Conservation (phyloP, 2,329 filamentous ascomycete genomes). For the Leptographium wingfieldii region DNA sequence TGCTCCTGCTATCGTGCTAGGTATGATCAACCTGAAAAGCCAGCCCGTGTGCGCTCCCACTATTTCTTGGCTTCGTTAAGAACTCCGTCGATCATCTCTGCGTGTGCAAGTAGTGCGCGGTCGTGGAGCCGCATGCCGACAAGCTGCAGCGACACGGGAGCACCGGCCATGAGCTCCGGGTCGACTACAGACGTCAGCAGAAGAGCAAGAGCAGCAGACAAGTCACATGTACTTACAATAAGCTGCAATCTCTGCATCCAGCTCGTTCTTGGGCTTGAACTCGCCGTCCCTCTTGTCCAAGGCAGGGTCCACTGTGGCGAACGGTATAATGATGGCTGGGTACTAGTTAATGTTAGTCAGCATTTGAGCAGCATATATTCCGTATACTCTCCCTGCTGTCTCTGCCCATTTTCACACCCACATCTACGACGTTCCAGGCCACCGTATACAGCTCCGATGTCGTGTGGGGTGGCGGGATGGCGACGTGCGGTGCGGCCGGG, state of each 20-base stretch:
- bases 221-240: slow-evolving; percentile 4
- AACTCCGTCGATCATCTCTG: neutral
- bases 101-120: neutral
- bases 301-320: slow-evolving; percentile 5
- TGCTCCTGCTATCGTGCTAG: no score
- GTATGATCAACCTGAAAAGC: no score
- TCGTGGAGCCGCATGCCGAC: slow-evolving; percentile 7
- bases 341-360: slow-evolving; percentile 1
- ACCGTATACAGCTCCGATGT: slow-evolving; percentile 12
- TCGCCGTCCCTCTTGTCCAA: neutral
- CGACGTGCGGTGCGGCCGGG: slow-evolving; percentile 9
- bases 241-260: slow-evolving; percentile 7
- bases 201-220: neutral
- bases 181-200: slow-evolving; percentile 5
- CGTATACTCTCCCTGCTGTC: neutral
- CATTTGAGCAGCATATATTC: neutral
- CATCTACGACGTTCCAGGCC: slow-evolving; percentile 11
- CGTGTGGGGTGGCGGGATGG: neutral
- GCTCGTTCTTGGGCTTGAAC: slow-evolving; percentile 4
- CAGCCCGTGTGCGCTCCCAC: no score
- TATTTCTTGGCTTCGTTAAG: neutral
- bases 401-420: neutral
- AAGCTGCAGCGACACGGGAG: slow-evolving; percentile 8
- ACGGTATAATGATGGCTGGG: slow-evolving; percentile 9
- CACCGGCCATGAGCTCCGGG: slow-evolving; percentile 5